Evolutionary conservation across 2,329 filamentous ascomycete species (phyloP).

Genomic region (Whalleya microplaca): DNA sequence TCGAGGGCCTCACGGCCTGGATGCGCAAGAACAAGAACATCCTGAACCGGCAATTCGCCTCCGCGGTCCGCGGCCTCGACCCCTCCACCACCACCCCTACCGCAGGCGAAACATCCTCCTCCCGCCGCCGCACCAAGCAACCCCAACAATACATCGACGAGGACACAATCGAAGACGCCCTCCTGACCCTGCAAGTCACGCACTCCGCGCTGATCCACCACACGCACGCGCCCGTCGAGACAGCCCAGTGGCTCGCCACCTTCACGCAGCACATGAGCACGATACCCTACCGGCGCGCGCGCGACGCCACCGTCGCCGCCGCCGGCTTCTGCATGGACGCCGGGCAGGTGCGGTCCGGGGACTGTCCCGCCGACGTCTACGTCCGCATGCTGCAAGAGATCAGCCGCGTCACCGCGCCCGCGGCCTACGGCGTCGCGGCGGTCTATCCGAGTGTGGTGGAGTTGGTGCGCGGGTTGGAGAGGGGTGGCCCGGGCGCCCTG

Average conservation of each 20-base stretch:
- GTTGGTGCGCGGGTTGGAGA: conserved; percentile 62
- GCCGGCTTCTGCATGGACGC: conserved; percentile 78
- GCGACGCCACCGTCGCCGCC: conserved; percentile 55
- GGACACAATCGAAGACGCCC: conserved; percentile 69
- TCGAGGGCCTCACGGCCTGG: conserved; percentile 70
- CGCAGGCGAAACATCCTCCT: conserved; percentile 26
- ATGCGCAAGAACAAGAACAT: conserved; percentile 70
- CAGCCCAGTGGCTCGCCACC: conserved; percentile 71
- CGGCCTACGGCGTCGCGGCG: conserved; percentile 70
- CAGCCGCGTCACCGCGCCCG: conserved; percentile 69
- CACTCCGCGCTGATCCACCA: conserved; percentile 73
- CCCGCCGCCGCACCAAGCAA: conserved; percentile 45
- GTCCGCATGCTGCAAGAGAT: conserved; percentile 78
- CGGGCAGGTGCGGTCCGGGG: conserved; percentile 74
- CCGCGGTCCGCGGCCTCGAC: conserved; percentile 59
- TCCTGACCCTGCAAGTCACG: conserved; percentile 70
- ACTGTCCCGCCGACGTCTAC: conserved; percentile 68
- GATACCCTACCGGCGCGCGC: conserved; percentile 68
- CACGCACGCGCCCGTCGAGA: conserved; percentile 62
- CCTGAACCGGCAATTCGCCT: conserved; percentile 69
- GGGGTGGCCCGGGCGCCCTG: conserved; percentile 62
- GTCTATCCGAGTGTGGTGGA: conserved; percentile 62
- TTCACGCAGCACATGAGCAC: conserved; percentile 82
- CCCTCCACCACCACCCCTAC: conserved; percentile 35
- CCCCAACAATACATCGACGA: conserved; percentile 62